Base-by-base conservation (phyloP, 352 stramenopile species). In the Globisporangium uncinulatum region DNA sequence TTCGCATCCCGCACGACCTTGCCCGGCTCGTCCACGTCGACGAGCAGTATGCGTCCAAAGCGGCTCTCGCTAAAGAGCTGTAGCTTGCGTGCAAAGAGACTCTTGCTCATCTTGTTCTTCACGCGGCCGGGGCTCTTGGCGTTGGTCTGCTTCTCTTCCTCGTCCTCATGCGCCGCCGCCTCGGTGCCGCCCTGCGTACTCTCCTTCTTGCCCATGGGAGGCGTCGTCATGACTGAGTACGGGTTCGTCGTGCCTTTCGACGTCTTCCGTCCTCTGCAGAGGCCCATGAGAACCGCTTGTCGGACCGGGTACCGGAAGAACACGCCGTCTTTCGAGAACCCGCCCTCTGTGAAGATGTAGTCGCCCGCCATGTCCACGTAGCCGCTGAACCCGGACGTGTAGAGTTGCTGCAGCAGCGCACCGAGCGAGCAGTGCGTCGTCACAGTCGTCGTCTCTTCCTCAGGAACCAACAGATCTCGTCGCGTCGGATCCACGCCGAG, bases 61-160 rank as follows among this genome's bases (percentile, higher is more conserved):
- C 59, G 69, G 7, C 66, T 66, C 10, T 83, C 67, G 21, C 57
- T 52, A 41, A 69, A 68, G 21, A 83, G 36, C 0, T 50, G 62
- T 20, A 86, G 51, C 14, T 66, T 52, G 9, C 71, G 73, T 0
- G 79, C 69, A 15, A 86, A 86, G 50, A 86, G 58, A 47, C 75
- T 83, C 49, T 69, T 81, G 17, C 14, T 57, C 14, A 19, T 17
- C 39, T 49, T 57, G n/a, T 4, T 24, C 43, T 48, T 48, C n/a
- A 14, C n/a, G n/a, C 43, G n/a, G 8, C 43, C 21, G 9, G 43
- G n/a, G 8, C n/a, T 39, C 34, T 29, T 29, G 24, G 24, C 24
- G 34, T 39, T 39, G 34, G 7, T 39, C 34, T 39, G 6, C 19
- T 48, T 48, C 43, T 48, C 15, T 4, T 46, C 43, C 7, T 31